Conservation (phyloP, 108 stramenopile genomes). For the Skeletonema costatum region DNA sequence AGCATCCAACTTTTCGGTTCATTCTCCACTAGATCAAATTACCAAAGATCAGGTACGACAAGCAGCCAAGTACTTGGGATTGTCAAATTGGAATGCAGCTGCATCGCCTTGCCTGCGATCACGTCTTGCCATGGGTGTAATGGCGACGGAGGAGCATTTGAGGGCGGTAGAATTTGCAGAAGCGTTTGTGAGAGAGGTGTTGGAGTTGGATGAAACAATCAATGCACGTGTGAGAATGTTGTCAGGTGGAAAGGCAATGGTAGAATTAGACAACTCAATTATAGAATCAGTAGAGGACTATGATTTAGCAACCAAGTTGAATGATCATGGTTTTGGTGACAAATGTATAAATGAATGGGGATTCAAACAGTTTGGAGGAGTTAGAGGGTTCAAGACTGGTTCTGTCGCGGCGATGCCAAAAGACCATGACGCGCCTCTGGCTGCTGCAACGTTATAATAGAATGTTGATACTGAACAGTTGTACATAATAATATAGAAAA, state of each 20-base stretch:
- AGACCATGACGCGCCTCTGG: background rate
- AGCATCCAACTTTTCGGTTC: slow-evolving; percentile 73
- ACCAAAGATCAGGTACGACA: slow-evolving; percentile 79
- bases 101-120: slow-evolving; percentile 93
- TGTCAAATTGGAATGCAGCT: slow-evolving; percentile 92
- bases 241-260: slow-evolving; percentile 61
- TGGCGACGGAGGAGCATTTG: slow-evolving; percentile 73
- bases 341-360: slow-evolving; percentile 39
- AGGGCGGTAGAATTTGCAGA: slow-evolving; percentile 76
- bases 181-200: slow-evolving; percentile 49
- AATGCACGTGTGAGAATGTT: slow-evolving; percentile 78
- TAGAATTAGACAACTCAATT: slow-evolving; percentile 64
- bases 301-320: slow-evolving; percentile 6
- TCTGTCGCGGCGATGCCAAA: slow-evolving; percentile 37
- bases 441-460: background rate
- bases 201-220: slow-evolving; percentile 50
- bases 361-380: slow-evolving; percentile 36
- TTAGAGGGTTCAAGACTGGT: slow-evolving; percentile 38
- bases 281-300: slow-evolving; percentile 1
- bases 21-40: slow-evolving; percentile 74
- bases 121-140: slow-evolving; percentile 89
- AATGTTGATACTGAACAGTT: slow-evolving; percentile 8
- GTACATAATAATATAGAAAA: background rate
- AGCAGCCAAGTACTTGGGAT: slow-evolving; percentile 68
- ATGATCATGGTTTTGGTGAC: slow-evolving; percentile 28